Evolutionary conservation across 164 flowering plant genomes (phyloP), one percentile per base, ranked within the genome.

Genomic region (Saururus chinensis): DNA sequence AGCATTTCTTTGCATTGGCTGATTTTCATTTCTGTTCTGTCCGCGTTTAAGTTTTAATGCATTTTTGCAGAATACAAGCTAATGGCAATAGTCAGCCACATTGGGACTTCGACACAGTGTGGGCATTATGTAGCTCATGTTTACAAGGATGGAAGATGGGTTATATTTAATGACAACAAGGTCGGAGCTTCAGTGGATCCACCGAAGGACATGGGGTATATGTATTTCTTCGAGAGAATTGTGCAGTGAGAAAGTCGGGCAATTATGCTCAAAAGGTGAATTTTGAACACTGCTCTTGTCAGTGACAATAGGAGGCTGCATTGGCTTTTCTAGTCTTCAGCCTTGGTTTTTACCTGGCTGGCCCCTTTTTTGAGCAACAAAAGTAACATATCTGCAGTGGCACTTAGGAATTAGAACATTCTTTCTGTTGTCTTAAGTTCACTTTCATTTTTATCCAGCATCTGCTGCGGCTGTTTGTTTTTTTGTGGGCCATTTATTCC

Each of bases 111-210:
- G 9, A 89, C 96, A 4, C 99, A 87, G 0, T 95, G 99, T 40
- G 99, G 99, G 12, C 99, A 95, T 71, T 95, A 95, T 64, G 97
- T 95, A 53, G 97, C 99, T 60, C 99, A 95, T 72, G 78, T 95
- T 25, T 48, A 69, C 23, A 91, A 95, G 72, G 93, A 95, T 53
- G 97, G 95, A 11, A 75, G 85, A 68, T 95, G 99, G 99, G 92
- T 76, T 10, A 88, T 95, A 67, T 95, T 82, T 81, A 95, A 95
- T 22, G 99, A 95, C 56, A 80, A 73, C 66, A 91, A 91, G 70
- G 97, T 89, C 19, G 99, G 91, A 10, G 90, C 80, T 54, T 95
- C 99, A 0, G 66, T 81, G 23, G 77, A 87, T 65, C 96, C 96
- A 0, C 99, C 99, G 0, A 84, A 82, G 69, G 96, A 95, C 72